Evolutionary conservation across 208 protist genomes (phyloP), one percentile per base, ranked within the genome.

Genomic region (Trypanosoma conorhini): DNA sequence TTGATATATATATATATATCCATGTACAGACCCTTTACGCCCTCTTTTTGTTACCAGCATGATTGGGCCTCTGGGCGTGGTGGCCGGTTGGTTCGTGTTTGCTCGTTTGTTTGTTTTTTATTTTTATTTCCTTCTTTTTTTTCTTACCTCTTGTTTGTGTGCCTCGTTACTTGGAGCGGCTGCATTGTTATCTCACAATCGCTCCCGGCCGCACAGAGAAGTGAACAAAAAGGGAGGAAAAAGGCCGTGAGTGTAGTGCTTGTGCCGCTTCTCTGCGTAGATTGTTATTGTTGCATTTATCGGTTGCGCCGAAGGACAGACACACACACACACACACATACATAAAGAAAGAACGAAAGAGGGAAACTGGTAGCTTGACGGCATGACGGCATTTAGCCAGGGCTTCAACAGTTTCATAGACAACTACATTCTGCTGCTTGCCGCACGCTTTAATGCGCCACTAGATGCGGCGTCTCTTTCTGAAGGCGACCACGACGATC

Each of bases 381-480:
- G 28, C 12, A 71, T 70, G 71, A 48, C 48, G 5, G 19, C 2
- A 12, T 54, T 74, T 72, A 76, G 64, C 44, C 44, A 70, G 35
- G 71, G 78, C 9, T 88, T 93, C 54, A 87, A 76, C 67, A 63
- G 58, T 12, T 96, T 93, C 67, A 82, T 96, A 67, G 91, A 96
- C 62, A 80, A 96, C 62, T 91, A 91, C 52, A 93, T 96, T 71
- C 56, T 96, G 17, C 70, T 96, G n/a, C 79, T 93, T 21, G 85
- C 86, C 22, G 87, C 83, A 3, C 88, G 91, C 63, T 94, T 90
- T 70, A 60, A 85, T 59, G 85, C 84, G 1, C 76, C 87, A 10
- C 62, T 92, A 12, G 72, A 87, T 22, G 57, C 65, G n/a, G 61
- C 22, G 0, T 3, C 60, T 17, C 7, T 67, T n/a, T 61, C 38